Base-by-base conservation (phyloP, 1,284 basidiomycete species). In the Marasmius sp. region DNA sequence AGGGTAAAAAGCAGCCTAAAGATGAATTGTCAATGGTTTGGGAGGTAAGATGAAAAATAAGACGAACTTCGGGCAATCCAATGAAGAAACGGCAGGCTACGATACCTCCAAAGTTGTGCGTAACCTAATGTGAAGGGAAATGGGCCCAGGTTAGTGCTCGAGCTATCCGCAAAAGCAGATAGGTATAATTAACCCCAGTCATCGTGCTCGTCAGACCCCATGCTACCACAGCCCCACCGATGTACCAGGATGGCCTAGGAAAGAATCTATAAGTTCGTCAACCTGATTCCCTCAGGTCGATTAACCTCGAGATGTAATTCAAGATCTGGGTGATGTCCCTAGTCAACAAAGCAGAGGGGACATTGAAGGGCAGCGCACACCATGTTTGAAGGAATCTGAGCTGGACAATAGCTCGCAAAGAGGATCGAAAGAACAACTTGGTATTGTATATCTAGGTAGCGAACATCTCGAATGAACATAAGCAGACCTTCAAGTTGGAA, bases 301-400 rank as follows among this genome's bases (percentile, higher is more conserved):
- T 58, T 22, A 55, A 83, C 85, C 83, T 77, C 49, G 77, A 75
- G 49, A 86, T 77, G 61, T 79, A 78, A 60, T 85, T 85, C 37
- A 88, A 66, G 54, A 85, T 75, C 84, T 86, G 61, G 49, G 16
- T 48, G 3, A 5, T 27, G 5, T 27, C 5, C 14, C 51, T 18
- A 22, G n/a, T 20, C 27, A 34, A 45, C 41, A 4, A 1, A 10
- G 37, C 41, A 16, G 41, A 6, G 12, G n/a, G 10, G 14, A 50
- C 22, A 27, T 49, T 38, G 59, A 33, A 6, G 37, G 59, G 38
- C 9, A 38, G 22, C 1, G 65, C 75, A 20, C 60, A 84, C 85
- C 82, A 89, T 88, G 61, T 88, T 88, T 0, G 85, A 87, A 3
- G 86, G 87, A 52, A 89, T 81, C 68, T 88, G 85, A 9, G 82